Evolutionary conservation across 495 filamentous ascomycete genomes (phyloP).

Genomic region (Lepraria neglecta): DNA sequence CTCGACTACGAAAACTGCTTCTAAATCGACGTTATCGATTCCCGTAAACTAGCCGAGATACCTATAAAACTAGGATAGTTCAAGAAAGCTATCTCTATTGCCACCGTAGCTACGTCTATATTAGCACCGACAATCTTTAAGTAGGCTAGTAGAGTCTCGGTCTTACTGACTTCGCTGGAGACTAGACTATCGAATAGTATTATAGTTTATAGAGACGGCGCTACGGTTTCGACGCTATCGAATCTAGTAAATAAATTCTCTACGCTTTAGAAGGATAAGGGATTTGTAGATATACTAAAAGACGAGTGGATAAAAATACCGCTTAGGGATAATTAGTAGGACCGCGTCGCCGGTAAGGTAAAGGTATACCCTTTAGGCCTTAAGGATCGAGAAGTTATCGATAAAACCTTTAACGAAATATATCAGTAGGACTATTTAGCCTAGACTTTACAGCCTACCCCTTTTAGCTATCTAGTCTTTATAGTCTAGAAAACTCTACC

Average conservation of each 20-base stretch:
- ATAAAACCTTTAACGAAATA: too few relatives aligned
- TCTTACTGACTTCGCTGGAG: neutral
- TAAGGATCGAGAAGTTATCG: too few relatives aligned
- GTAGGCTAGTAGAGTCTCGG: neutral
- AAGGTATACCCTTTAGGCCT: too few relatives aligned
- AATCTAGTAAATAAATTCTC: neutral
- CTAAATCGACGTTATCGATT: too few relatives aligned
- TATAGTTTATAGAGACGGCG: neutral
- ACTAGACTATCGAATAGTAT: neutral
- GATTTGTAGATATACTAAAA: neutral
- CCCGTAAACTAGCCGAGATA: too few relatives aligned
- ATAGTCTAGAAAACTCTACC: too few relatives aligned
- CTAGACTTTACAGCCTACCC: too few relatives aligned
- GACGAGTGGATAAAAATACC: neutral
- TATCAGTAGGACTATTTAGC: too few relatives aligned
- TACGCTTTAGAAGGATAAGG: neutral
- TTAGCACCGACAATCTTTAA: neutral
- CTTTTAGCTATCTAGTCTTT: too few relatives aligned
- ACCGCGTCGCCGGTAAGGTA: neutral
- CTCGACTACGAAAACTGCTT: too few relatives aligned
- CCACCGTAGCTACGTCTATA: neutral
- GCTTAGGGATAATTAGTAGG: neutral
- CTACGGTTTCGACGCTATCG: neutral
- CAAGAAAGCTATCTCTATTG: neutral
- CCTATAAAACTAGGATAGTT: too few relatives aligned